Percentiles rank a stretch among this genome's conserved stretches.
Conservation (phyloP, 2,329 filamentous ascomycete species). For the Ophiostoma ulmi region DNA sequence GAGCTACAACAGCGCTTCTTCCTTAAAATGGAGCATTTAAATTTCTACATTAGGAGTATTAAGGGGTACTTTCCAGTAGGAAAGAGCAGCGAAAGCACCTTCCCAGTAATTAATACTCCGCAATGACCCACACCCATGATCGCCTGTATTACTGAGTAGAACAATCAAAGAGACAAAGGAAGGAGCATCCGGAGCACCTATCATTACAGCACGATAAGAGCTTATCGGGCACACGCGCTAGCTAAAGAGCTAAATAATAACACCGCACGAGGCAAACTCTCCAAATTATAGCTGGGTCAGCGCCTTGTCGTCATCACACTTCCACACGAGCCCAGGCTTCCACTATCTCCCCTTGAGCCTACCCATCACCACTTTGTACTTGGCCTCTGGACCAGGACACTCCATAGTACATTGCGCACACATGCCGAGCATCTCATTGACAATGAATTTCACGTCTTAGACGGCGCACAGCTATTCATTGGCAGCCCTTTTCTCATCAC, state of each 20-base stretch:
- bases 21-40: neutral
- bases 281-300: constrained; percentile 20
- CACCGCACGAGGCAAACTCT: too few species aligned
- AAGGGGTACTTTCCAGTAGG: neutral
- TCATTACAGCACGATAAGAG: neutral
- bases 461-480: constrained; percentile 8
- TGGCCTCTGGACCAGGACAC: neutral
- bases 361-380: neutral
- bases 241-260: neutral
- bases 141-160: neutral
- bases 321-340: constrained; percentile 18
- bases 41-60: neutral
- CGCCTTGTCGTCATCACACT: constrained; percentile 20
- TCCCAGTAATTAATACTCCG: neutral
- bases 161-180: neutral
- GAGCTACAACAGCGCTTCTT: constrained; percentile 2
- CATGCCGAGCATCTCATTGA: neutral
- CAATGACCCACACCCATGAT: neutral
- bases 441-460: constrained; percentile 10
- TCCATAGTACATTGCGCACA: neutral
- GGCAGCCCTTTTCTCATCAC: neutral
- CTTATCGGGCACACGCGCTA: constrained; percentile 2
- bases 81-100: constrained; percentile 4
- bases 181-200: neutral
- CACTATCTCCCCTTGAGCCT: constrained; percentile 8